Evolutionary conservation across 352 stramenopile genomes (phyloP).

Genomic region (Pythium plurisporium): DNA sequence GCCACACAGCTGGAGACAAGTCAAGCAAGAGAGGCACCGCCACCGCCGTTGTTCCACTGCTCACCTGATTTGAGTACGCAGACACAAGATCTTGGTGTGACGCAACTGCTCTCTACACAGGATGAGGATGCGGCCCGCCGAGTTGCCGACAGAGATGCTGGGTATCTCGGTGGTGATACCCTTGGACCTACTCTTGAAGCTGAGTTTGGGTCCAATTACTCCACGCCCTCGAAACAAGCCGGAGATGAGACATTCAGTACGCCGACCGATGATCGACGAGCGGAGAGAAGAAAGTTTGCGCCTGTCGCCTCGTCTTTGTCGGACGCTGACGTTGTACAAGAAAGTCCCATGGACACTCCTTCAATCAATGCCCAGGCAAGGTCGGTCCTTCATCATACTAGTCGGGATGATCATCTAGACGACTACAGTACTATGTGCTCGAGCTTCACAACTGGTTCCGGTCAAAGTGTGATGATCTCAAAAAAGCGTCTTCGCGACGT

Average conservation of each 20-base stretch:
- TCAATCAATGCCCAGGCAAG: not conserved
- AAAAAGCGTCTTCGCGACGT: not conserved
- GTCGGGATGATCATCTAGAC: no score
- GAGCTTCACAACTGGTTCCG: constrained; percentile 4
- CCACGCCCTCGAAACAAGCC: not conserved
- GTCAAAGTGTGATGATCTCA: not conserved
- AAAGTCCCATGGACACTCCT: not conserved
- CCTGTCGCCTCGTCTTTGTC: not conserved
- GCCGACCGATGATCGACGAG: not conserved
- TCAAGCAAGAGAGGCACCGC: not conserved
- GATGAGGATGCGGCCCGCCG: not conserved
- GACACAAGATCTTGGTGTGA: not conserved
- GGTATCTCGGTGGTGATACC: no score
- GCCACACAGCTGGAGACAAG: not conserved
- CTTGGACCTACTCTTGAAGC: no score
- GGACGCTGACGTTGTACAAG: not conserved
- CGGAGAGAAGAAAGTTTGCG: not conserved
- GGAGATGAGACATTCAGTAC: not conserved
- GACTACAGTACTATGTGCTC: not conserved
- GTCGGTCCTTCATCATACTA: not conserved
- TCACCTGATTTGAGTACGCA: not conserved
- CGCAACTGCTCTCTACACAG: not conserved
- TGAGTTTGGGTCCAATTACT: no score
- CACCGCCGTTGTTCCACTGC: not conserved
- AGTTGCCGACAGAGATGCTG: no score